These are phyloP conservation scores for Deinandra increscens DNA, from an alignment of 129 eudicot genomes.

Conservation along the genomic window DNA sequence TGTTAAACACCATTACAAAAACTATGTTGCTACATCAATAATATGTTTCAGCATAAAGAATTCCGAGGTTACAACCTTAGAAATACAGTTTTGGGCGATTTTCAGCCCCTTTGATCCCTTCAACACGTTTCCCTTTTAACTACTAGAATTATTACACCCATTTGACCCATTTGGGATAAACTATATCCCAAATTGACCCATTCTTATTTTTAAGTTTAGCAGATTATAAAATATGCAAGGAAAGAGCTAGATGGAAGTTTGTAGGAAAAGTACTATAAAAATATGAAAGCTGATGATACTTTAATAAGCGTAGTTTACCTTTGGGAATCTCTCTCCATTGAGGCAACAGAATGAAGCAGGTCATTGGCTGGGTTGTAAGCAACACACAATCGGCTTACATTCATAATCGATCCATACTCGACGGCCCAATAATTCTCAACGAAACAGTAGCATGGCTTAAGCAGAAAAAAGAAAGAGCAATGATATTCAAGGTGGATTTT, in stretches of 20 bases:
- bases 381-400: no score
- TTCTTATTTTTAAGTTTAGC: conserved; percentile 38
- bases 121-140: neutral
- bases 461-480: no score
- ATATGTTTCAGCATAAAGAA: neutral
- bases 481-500: no score
- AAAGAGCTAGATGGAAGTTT: conserved; percentile 17
- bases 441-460: no score
- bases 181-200: neutral
- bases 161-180: neutral
- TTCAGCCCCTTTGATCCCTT: neutral
- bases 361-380: no score
- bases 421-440: no score
- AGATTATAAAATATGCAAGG: conserved; percentile 73
- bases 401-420: no score
- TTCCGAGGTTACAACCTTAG: neutral
- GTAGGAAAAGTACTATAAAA: conserved; percentile 15
- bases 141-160: neutral
- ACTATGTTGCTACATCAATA: neutral
- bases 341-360: no score
- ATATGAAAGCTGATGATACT: neutral
- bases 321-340: conserved; percentile 82
- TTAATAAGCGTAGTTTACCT: conserved; percentile 46
- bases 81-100: neutral
- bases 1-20: neutral